Evolutionary conservation across 805 yeast genomes (phyloP).

Genomic region (Nematodospora valgi): DNA sequence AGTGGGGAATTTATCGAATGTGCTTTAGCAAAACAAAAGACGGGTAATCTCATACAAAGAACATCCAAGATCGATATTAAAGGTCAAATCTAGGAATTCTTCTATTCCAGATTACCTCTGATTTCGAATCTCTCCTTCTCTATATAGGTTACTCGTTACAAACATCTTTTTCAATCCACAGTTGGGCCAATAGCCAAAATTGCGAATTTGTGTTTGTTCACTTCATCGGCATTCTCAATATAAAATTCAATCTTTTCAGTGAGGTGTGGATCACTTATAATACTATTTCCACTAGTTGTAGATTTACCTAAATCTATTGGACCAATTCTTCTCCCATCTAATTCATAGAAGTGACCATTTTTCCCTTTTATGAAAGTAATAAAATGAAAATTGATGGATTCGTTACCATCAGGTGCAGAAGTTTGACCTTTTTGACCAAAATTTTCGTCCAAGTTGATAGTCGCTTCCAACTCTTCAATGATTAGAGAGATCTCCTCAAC

Average conservation of each 20-base stretch:
- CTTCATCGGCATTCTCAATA: conserved; percentile 59
- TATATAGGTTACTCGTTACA: not conserved
- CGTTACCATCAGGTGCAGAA: conserved; percentile 59
- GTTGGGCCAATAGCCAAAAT: conserved; percentile 74
- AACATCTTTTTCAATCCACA: conserved; percentile 27
- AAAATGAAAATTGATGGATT: conserved; percentile 63
- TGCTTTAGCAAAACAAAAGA: no score
- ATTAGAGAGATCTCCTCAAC: conserved; percentile 36
- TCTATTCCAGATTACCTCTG: no score
- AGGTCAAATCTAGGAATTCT: conserved; percentile 61
- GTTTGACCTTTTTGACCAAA: conserved; percentile 60
- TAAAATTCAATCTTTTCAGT: conserved; percentile 60
- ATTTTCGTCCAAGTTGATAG: conserved; percentile 38
- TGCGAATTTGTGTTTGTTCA: conserved; percentile 62
- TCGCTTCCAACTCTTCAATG: conserved; percentile 45
- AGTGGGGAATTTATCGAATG: no score
- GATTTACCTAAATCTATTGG: conserved; percentile 60
- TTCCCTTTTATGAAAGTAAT: conserved; percentile 62
- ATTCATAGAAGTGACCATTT: conserved; percentile 65
- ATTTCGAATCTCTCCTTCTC: no score
- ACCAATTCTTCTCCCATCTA: conserved; percentile 85
- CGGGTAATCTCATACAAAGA: no score
- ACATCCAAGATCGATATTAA: conserved; percentile 81
- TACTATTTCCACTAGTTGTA: conserved; percentile 34
- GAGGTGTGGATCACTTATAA: conserved; percentile 42